Conservation (phyloP, 2,329 filamentous ascomycete species). For the Alternaria dauci region DNA sequence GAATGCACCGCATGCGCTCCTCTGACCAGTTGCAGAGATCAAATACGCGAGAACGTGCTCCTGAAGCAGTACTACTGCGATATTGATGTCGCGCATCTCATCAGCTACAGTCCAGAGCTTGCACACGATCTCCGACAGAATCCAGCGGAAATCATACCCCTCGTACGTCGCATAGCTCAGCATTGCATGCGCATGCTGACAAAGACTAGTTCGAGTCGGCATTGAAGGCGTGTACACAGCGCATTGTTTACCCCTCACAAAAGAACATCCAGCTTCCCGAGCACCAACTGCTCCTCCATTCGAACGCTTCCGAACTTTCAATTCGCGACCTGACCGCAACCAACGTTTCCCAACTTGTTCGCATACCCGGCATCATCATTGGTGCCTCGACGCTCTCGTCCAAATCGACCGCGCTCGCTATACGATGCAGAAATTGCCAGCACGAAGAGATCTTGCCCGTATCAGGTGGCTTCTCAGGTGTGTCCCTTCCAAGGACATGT, state of each 20-base stretch:
- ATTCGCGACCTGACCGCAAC: constrained; percentile 94
- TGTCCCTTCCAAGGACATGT: constrained; percentile 84
- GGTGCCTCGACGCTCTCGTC: constrained; percentile 96
- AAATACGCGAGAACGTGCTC: constrained; percentile 92
- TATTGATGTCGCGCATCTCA: constrained; percentile 92
- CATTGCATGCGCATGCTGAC: constrained; percentile 22
- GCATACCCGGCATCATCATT: constrained; percentile 97
- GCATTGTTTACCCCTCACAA: constrained; percentile 86
- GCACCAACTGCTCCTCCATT: constrained; percentile 95
- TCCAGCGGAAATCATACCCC: constrained; percentile 88
- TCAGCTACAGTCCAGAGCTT: constrained; percentile 94
- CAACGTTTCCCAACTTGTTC: constrained; percentile 91
- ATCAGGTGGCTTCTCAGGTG: constrained; percentile 84
- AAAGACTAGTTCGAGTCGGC: constrained; percentile 81
- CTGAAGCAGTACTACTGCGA: constrained; percentile 96
- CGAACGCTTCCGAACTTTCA: constrained; percentile 86
- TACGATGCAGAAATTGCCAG: constrained; percentile 88
- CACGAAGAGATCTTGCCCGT: constrained; percentile 75
- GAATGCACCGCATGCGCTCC: constrained; percentile 12
- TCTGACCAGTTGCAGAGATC: constrained; percentile 72
- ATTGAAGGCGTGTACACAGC: constrained; percentile 87
- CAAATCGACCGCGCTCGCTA: constrained; percentile 85
- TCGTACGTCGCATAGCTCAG: constrained; percentile 65
- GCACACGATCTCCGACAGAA: constrained; percentile 89
- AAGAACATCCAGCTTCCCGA: constrained; percentile 76